Percentiles rank a stretch among this genome's conserved stretches.
These are phyloP conservation scores for Lobulomyces angularis DNA, from an alignment of 192 early-diverging fungal species.

Conservation along the genomic window DNA sequence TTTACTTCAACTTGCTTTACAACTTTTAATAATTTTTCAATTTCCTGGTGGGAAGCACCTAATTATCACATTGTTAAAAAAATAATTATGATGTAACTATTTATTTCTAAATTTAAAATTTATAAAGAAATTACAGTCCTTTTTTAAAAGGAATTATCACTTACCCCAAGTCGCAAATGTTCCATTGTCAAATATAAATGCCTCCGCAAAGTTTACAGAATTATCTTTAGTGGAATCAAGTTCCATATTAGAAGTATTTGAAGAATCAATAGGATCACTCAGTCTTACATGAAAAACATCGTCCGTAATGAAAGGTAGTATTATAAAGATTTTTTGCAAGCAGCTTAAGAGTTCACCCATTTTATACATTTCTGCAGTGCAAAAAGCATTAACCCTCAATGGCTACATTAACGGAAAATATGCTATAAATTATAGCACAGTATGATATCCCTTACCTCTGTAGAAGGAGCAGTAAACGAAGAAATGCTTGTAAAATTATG, in stretches of 20 bases:
- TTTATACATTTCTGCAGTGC: slow-evolving; percentile 43
- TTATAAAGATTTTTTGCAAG: slow-evolving; percentile 23
- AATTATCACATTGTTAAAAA: too few relatives aligned
- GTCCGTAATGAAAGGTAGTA: slow-evolving; percentile 37
- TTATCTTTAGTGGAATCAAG: background rate
- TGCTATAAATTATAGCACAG: too few relatives aligned
- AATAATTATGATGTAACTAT: too few relatives aligned
- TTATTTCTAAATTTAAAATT: too few relatives aligned
- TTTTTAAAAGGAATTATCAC: too few relatives aligned
- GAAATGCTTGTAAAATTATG: too few relatives aligned
- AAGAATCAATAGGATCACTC: slow-evolving; percentile 6
- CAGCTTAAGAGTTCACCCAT: slow-evolving; percentile 24
- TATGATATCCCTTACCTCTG: too few relatives aligned
- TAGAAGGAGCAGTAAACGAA: too few relatives aligned
- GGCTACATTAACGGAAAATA: too few relatives aligned
- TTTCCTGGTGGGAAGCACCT: slow-evolving; percentile 23
- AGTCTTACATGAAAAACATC: slow-evolving; percentile 40
- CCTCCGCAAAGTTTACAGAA: slow-evolving; percentile 15
- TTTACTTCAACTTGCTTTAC: slow-evolving; percentile 32
- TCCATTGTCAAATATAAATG: slow-evolving; percentile 38
- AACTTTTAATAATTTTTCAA: slow-evolving; percentile 19
- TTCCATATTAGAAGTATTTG: background rate
- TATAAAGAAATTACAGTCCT: too few relatives aligned
- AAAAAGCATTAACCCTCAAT: slow-evolving; percentile 20
- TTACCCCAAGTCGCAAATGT: slow-evolving; percentile 51